Percentiles rank a stretch among this genome's conserved stretches.
Conservation (phyloP, 495 filamentous ascomycete genomes). For the Aspergillus conjunctus region DNA sequence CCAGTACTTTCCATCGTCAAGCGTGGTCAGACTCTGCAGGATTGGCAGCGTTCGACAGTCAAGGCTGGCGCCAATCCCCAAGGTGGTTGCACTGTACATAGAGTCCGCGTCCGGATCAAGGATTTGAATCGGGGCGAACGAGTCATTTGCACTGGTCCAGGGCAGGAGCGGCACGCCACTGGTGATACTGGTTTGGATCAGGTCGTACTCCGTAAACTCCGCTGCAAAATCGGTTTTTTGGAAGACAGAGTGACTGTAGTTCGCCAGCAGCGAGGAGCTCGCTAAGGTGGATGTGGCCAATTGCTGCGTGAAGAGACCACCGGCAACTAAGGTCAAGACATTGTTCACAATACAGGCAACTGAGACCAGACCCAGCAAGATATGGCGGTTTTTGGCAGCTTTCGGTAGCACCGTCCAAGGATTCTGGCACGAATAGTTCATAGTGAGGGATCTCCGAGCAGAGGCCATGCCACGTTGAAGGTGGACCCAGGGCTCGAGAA, state of each 20-base stretch:
- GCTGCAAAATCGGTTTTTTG: conserved; percentile 40
- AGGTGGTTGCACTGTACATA: conserved; percentile 35
- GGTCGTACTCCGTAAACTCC: conserved; percentile 44
- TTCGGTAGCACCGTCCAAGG: conserved; percentile 40
- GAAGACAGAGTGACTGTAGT: conserved; percentile 41
- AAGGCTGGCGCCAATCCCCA: conserved; percentile 37
- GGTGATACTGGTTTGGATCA: conserved; percentile 46
- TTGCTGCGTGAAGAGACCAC: conserved; percentile 44
- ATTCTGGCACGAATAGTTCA: conserved; percentile 45
- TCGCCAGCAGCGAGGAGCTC: conserved; percentile 30
- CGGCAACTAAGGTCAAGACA: conserved; percentile 38
- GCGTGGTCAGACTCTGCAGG: conserved; percentile 20
- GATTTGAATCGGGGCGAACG: conserved; percentile 39
- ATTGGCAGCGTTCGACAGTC: conserved; percentile 33
- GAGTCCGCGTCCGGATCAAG: conserved; percentile 29
- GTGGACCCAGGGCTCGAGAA: conserved; percentile 50
- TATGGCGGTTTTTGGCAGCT: conserved; percentile 35
- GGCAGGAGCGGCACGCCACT: conserved; percentile 41
- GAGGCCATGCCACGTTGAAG: conserved; percentile 43
- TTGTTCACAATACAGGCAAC: conserved; percentile 41
- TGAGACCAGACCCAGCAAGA: conserved; percentile 37
- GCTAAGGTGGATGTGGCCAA: conserved; percentile 33
- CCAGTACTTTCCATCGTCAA: conserved; percentile 30
- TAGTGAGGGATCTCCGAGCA: conserved; percentile 34
- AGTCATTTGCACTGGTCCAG: conserved; percentile 41